Evolutionary conservation across 768 basidiomycete genomes (phyloP).

Genomic region (Tylopilus balloui): DNA sequence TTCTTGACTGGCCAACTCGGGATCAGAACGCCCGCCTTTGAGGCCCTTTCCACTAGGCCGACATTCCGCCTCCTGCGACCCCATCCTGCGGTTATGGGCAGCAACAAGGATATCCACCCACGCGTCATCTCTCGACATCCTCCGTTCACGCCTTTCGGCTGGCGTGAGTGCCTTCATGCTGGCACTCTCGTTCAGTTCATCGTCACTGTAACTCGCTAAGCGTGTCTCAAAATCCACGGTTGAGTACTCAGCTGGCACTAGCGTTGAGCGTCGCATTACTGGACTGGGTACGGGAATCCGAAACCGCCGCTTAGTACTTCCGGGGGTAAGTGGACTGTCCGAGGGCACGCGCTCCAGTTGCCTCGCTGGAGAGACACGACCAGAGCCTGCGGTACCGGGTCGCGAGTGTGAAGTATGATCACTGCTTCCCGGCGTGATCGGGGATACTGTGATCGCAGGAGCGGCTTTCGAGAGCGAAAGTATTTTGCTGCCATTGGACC

Average conservation of each 20-base stretch:
- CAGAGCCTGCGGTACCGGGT: conserved; percentile 22
- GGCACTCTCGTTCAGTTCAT: conserved; percentile 40
- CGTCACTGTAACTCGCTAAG: conserved; percentile 57
- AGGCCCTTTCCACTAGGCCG: conserved; percentile 26
- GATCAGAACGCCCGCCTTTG: conserved; percentile 47
- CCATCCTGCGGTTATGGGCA: conserved; percentile 47
- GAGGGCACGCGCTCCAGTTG: conserved; percentile 25
- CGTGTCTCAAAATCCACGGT: conserved; percentile 81
- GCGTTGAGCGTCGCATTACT: conserved; percentile 42
- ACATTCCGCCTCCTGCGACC: conserved; percentile 49
- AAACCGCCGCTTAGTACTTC: conserved; percentile 46
- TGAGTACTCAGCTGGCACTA: conserved; percentile 72
- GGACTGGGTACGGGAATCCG: conserved; percentile 59
- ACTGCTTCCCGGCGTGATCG: conserved; percentile 26
- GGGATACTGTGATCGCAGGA: conserved; percentile 23
- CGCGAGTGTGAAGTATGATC: conserved; percentile 26
- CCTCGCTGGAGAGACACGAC: conserved; percentile 14
- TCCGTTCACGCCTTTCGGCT: conserved; percentile 39
- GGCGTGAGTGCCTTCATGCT: conserved; percentile 39
- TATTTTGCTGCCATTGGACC: conserved; percentile 47
- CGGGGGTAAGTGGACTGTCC: conserved; percentile 28
- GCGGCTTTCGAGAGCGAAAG: conserved; percentile 29
- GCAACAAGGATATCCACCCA: conserved; percentile 87
- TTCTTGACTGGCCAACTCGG: conserved; percentile 70
- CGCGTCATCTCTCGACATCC: conserved; percentile 59